phyloP scores from a whole-genome alignment of 495 filamentous ascomycete genomes.

The Clavariopsis aquatica region DNA sequence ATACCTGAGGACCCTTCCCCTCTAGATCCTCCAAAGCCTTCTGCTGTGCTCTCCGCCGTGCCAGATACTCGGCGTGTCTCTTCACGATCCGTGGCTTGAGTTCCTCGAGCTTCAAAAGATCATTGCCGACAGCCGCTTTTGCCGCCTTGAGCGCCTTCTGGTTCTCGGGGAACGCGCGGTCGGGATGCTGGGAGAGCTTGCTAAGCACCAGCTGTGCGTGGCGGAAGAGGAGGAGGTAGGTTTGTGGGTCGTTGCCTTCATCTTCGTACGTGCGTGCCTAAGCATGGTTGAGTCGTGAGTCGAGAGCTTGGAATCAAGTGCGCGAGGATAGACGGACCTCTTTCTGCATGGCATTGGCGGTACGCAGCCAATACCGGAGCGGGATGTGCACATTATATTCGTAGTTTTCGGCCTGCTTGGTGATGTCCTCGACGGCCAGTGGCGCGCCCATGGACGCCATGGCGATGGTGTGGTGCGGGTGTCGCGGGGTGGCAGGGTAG shows the following conservation, averaged over 20 bases:
- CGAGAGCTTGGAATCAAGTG: not conserved
- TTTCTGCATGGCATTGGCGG: constrained; percentile 72
- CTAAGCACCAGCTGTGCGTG: constrained; percentile 65
- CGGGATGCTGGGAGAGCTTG: constrained; percentile 48
- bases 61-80: constrained; percentile 61
- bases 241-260: constrained; percentile 82
- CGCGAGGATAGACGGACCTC: constrained; percentile 57
- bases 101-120: constrained; percentile 61
- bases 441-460: constrained; percentile 48
- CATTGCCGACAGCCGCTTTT: constrained; percentile 55
- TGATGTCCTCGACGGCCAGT: constrained; percentile 72
- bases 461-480: not conserved
- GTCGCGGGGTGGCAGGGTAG: not conserved
- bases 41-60: constrained; percentile 42
- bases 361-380: constrained; percentile 78
- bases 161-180: constrained; percentile 52
- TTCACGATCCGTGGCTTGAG: constrained; percentile 69
- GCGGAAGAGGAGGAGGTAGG: constrained; percentile 83
- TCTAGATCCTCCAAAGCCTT: constrained; percentile 40
- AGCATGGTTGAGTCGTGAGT: too few relatives aligned
- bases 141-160: constrained; percentile 52
- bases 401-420: constrained; percentile 68
- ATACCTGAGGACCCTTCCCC: constrained; percentile 9
- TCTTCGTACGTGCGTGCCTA: constrained; percentile 77
- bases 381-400: constrained; percentile 74